A percentile compares a stretch with the other conserved stretches of the same genome.
phyloP scores from a whole-genome alignment of 2,329 filamentous ascomycete genomes.

The Fusarium mexicanum region DNA sequence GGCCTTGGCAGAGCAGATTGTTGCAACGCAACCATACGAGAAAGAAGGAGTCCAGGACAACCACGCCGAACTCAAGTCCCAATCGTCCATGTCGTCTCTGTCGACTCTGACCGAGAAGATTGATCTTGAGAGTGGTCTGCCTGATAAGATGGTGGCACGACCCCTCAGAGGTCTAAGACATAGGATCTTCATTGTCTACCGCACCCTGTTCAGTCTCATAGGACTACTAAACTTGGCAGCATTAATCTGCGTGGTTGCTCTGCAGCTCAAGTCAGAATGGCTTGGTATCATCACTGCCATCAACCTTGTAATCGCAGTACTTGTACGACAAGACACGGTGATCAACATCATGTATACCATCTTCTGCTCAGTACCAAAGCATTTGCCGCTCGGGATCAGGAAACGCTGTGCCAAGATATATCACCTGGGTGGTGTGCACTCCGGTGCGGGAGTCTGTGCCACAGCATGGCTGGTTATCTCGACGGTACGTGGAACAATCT shows the following conservation, averaged over 20 bases:
- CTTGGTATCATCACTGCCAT: constrained; percentile 55
- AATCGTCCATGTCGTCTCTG: constrained; percentile 47
- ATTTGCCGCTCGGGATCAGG: constrained; percentile 59
- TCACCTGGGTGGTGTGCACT: constrained; percentile 63
- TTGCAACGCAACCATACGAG: constrained; percentile 6
- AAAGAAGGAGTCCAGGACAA: neutral
- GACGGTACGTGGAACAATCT: constrained; percentile 50
- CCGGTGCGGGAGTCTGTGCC: constrained; percentile 59
- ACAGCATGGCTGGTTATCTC: constrained; percentile 61
- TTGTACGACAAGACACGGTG: constrained; percentile 63
- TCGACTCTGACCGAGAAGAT: constrained; percentile 43
- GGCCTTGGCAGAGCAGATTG: constrained; percentile 30
- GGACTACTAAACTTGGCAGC: constrained; percentile 61
- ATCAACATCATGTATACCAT: constrained; percentile 62
- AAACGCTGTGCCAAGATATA: constrained; percentile 61
- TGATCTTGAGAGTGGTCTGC: constrained; percentile 47
- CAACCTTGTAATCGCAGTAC: constrained; percentile 60
- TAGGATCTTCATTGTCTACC: constrained; percentile 63
- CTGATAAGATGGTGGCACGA: constrained; percentile 53
- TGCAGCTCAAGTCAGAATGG: constrained; percentile 49
- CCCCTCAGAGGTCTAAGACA: constrained; percentile 53
- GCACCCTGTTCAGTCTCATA: constrained; percentile 64
- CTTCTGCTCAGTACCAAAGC: constrained; percentile 56
- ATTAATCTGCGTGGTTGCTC: constrained; percentile 53
- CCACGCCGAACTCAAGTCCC: constrained; percentile 43